Evolutionary conservation across 306 rosid species (phyloP).

Genomic region (Psophocarpus tetragonolobus): DNA sequence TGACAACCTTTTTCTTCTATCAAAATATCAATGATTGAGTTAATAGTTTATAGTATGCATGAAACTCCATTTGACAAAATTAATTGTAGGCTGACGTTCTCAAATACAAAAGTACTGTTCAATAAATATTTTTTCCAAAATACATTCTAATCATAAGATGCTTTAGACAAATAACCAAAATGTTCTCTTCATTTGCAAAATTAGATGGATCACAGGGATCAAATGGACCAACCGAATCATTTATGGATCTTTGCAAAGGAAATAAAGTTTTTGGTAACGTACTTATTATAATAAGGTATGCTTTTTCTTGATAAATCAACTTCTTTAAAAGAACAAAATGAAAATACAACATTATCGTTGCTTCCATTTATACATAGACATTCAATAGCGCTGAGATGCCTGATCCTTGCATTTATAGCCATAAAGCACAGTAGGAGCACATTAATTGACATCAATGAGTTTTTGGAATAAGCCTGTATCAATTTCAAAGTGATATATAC

Average conservation of each 20-base stretch:
- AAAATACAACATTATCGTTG: neutral
- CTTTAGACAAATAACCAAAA: neutral
- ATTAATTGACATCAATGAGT: too few relatives aligned
- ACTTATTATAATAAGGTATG: neutral
- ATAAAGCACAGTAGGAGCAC: conserved; percentile 4
- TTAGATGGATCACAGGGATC: neutral
- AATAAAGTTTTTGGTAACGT: neutral
- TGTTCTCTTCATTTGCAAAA: neutral
- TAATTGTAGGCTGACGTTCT: neutral
- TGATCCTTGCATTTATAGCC: neutral
- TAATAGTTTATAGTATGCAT: neutral
- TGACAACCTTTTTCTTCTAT: too few relatives aligned
- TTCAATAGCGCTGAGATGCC: neutral
- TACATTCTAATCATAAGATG: neutral
- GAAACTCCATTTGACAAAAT: conserved; percentile 12
- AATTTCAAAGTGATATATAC: neutral
- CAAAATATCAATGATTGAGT: too few relatives aligned
- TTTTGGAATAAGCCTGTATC: too few relatives aligned
- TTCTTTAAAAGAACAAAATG: conserved; percentile 19
- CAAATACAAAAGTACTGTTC: neutral
- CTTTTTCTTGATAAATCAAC: conserved; percentile 13
- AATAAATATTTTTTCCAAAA: neutral
- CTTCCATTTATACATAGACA: too few relatives aligned
- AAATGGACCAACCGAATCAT: neutral
- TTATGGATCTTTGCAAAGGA: neutral